These are phyloP conservation scores for Crotalaria pallida DNA, from an alignment of 306 rosid genomes.

Conservation along the genomic window DNA sequence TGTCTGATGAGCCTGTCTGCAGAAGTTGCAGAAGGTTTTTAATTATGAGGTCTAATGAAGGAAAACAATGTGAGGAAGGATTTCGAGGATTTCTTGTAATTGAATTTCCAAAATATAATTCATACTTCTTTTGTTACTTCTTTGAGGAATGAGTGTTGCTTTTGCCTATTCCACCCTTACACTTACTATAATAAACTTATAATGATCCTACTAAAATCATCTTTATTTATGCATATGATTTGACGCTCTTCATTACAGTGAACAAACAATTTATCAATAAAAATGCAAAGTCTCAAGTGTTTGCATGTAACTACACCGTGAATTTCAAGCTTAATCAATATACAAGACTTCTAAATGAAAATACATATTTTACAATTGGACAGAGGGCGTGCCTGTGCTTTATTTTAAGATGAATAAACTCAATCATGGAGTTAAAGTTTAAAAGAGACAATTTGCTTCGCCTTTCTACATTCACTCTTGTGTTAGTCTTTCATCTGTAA, in stretches of 20 bases:
- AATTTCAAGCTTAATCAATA: slow-evolving; percentile 9
- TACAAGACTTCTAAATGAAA: background rate
- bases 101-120: slow-evolving; percentile 9
- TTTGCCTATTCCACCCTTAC: background rate
- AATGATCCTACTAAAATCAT: background rate
- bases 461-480: background rate
- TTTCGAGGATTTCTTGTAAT: background rate
- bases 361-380: slow-evolving; percentile 10
- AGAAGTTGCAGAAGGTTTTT: slow-evolving; percentile 1
- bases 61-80: background rate
- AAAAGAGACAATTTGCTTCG: background rate
- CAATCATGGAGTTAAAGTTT: background rate
- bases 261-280: background rate
- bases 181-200: background rate
- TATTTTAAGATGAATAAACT: background rate
- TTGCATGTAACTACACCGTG: background rate
- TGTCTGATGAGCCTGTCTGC: slow-evolving; percentile 8
- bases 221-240: background rate
- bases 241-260: background rate
- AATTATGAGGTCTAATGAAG: background rate
- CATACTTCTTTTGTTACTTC: slow-evolving; percentile 3
- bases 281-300: background rate
- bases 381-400: background rate
- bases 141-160: background rate
- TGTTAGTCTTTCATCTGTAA: background rate